Evolutionary conservation across 371 early-diverging fungal genomes (phyloP), one percentile per base, ranked within the genome.

Genomic region (Apophysomyces variabilis): DNA sequence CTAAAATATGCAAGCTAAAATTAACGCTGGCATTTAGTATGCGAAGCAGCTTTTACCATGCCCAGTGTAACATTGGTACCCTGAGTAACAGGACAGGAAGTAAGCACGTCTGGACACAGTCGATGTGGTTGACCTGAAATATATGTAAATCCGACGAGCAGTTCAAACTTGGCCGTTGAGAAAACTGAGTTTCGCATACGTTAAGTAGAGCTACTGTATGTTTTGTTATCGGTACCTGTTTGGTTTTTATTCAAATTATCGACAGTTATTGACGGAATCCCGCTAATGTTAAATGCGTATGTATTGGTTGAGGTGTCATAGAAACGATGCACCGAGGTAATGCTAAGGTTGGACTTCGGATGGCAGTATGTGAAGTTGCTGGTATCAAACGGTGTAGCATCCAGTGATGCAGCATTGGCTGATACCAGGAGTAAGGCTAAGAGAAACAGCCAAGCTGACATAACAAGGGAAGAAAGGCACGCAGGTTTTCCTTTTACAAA

Each of bases 391-490:
- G 21, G 18, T 9, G 54, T 21, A 9, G 54, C 54, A 21, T 50
- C 54, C 54, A 50, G 16, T 9, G 54, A 26, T 5, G 21, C n/a
- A 50, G 54, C 54, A 16, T 50, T 50, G 8, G 11, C 54, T 9
- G 21, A 16, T n/a, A 9, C 54, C 1, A 50, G 54, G 54, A 21
- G 21, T 26, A 50, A 16, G 54, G 54, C 54, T 21, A 50, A 21
- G 21, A 50, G 35, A 50, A 32, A 50, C 16, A 50, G 54, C 54
- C 54, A 50, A 50, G 54, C 54, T 21, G 54, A 50, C 54, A 50
- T 50, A 50, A 50, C 6, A 21, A 21, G 8, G 21, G 54, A 50
- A 50, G 54, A 21, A 89, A 7, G 76, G 38, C 58, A 82, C 7
- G 54, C 21, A 50, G 18, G 21, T 50, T 50, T 21, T 50, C 54